Evolutionary conservation across 352 stramenopile genomes (phyloP).

Genomic region (Nothophytophthora sp.): DNA sequence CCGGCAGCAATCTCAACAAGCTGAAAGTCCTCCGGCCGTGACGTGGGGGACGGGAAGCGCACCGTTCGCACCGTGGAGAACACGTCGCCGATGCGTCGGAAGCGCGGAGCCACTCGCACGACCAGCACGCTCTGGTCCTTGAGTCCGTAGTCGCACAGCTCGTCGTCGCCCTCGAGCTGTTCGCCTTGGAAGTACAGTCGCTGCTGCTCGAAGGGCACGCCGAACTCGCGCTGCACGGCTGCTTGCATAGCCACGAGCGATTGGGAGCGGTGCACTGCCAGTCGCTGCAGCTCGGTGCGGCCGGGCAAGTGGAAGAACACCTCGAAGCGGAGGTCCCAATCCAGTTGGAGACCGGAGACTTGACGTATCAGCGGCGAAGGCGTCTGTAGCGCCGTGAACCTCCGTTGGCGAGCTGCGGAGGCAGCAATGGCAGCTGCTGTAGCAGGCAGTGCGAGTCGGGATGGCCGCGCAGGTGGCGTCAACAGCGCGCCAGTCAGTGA

Average conservation of each 20-base stretch:
- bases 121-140: constrained; percentile 53
- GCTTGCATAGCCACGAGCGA: constrained; percentile 57
- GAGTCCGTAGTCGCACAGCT: constrained; percentile 57
- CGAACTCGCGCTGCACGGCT: constrained; percentile 57
- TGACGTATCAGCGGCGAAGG: constrained; percentile 9
- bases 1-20: constrained; percentile 61
- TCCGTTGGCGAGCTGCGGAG: constrained; percentile 8
- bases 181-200: constrained; percentile 56
- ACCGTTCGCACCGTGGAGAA: constrained; percentile 66
- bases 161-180: constrained; percentile 61
- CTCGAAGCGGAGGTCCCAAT: constrained; percentile 44
- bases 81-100: constrained; percentile 64
- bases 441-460: constrained; percentile 16
- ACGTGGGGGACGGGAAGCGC: constrained; percentile 27
- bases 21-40: constrained; percentile 47
- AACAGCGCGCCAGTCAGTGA: too few species aligned
- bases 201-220: constrained; percentile 63
- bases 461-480: not conserved
- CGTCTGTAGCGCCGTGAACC: constrained; percentile 4
- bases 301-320: constrained; percentile 50
- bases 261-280: constrained; percentile 47
- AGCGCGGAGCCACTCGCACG: constrained; percentile 44
- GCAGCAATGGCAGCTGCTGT: constrained; percentile 8
- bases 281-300: constrained; percentile 28
- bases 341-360: constrained; percentile 17